These are phyloP conservation scores for Aspergillus novofumigatus DNA, from an alignment of 2,329 filamentous ascomycete genomes.

Conservation along the genomic window DNA sequence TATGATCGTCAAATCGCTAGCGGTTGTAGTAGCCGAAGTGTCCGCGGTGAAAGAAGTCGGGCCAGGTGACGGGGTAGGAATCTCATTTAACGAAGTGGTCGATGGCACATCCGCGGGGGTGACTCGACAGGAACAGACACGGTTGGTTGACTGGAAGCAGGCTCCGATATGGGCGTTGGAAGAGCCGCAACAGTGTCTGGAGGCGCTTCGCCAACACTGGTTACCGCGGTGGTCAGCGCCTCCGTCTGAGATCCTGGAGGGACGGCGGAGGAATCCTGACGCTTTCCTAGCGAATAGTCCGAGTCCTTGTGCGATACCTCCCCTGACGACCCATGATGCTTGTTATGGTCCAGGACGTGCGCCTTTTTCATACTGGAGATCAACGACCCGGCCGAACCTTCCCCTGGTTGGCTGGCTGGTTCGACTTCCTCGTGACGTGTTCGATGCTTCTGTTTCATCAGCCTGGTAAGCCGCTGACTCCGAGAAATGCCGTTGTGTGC, in stretches of 20 bases:
- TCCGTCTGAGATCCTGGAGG: conserved; percentile 2
- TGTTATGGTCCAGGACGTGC: neutral
- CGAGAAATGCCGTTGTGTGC: conserved; percentile 14
- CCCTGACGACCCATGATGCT: neutral
- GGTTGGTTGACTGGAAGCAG: conserved; percentile 1
- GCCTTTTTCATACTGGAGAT: neutral
- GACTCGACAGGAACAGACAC: neutral
- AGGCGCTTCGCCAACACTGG: neutral
- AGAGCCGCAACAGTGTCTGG: neutral
- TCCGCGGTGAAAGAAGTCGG: conserved; percentile 8
- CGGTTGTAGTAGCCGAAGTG: conserved; percentile 6
- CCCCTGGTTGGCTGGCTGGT: neutral
- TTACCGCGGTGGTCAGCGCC: neutral
- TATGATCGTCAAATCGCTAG: neutral
- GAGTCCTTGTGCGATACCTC: neutral
- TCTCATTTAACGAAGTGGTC: neutral
- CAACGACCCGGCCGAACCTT: neutral
- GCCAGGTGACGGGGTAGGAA: conserved; percentile 4
- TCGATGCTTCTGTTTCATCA: conserved; percentile 9
- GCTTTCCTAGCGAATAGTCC: neutral
- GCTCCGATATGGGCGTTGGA: neutral
- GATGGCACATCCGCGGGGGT: conserved; percentile 8
- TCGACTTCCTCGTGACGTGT: neutral
- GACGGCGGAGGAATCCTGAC: neutral
- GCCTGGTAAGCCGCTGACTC: conserved; percentile 10